phyloP scores from a whole-genome alignment of 768 basidiomycete species.

The Tricholomella constricta region DNA sequence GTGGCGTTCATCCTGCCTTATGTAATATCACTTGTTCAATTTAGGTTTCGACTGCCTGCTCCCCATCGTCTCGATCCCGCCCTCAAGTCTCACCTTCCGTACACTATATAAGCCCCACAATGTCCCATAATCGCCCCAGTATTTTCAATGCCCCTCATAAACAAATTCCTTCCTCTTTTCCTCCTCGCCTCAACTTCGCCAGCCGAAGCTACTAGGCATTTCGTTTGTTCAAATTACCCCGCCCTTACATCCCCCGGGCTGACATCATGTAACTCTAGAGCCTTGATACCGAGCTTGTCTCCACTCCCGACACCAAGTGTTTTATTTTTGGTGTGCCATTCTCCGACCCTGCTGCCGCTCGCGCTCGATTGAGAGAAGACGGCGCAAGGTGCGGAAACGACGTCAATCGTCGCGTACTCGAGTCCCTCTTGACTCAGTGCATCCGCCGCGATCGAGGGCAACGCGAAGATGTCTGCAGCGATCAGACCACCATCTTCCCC shows the following conservation, averaged over 20 bases:
- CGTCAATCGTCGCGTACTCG: constrained; percentile 15
- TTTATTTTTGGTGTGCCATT: constrained; percentile 15
- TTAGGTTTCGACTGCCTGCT: constrained; percentile 2
- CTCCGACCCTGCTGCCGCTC: constrained; percentile 10
- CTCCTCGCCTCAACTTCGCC: constrained; percentile 5
- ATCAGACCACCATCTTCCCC: constrained; percentile 11
- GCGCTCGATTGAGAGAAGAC: constrained; percentile 11
- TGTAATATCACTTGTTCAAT: neutral
- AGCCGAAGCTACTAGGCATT: constrained; percentile 1
- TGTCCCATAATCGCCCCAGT: too few relatives aligned
- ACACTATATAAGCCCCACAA: neutral
- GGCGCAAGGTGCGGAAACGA: constrained; percentile 12
- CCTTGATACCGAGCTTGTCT: constrained; percentile 1
- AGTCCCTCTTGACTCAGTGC: constrained; percentile 17
- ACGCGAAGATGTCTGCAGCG: constrained; percentile 10
- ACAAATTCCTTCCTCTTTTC: constrained; percentile 11
- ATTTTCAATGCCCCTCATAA: constrained; percentile 6
- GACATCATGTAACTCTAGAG: constrained; percentile 1
- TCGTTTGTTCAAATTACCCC: neutral
- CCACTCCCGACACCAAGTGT: constrained; percentile 6
- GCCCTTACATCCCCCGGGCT: neutral
- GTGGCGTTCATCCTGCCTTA: constrained; percentile 19
- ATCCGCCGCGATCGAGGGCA: constrained; percentile 10
- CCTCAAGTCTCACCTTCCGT: neutral
- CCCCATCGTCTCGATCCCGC: neutral